Evolutionary conservation across 805 yeast genomes (phyloP), one percentile per base, ranked within the genome.

Genomic region (Yamadazyma kitorensis): DNA sequence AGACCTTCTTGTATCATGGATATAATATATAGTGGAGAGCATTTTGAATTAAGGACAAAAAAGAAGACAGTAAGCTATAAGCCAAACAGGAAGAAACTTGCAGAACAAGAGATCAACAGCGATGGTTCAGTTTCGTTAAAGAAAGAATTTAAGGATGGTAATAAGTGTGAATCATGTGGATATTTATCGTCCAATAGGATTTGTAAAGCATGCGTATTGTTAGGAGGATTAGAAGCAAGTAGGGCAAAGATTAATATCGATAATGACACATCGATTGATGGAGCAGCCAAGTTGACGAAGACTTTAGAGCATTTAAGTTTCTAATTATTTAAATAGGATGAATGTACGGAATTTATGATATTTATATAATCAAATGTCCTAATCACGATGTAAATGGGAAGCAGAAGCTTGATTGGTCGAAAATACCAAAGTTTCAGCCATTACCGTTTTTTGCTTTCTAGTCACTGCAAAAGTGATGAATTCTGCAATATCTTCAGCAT

Each of bases 1-100:
- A 73, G 97, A 48, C 96, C 98, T 11, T 80, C 93, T 23, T 83
- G 96, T 51, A 93, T 93, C 37, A 77, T 93, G 56, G 99, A 93
- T 61, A 86, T 93, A 35, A 93, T 93, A 20, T 84, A 85, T 45
- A 85, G 95, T 44, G 98, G 99, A 22, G 98, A 93, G 59, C 81
- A 80, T 41, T 74, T 89, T 45, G 80, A 76, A 21, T 59, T 89
- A 29, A 74, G 76, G 44, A 76, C 76, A 21, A 79, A 72, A 54
- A 77, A 72, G 52, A 64, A 66, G 43, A 70, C 73, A 36, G 53
- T 47, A 13, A 53, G 51, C 36, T 61, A 54, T 46, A 59, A 64
- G 35, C 55, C 45, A 31, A 57, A 55, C 40, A 55, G 52, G 31
- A 27, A 34, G 11, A 19, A 39, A 26, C 11, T 25, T 11, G 25